Base-by-base conservation (phyloP, 2,329 filamentous ascomycete genomes). In the Diaporthe humulicola region DNA sequence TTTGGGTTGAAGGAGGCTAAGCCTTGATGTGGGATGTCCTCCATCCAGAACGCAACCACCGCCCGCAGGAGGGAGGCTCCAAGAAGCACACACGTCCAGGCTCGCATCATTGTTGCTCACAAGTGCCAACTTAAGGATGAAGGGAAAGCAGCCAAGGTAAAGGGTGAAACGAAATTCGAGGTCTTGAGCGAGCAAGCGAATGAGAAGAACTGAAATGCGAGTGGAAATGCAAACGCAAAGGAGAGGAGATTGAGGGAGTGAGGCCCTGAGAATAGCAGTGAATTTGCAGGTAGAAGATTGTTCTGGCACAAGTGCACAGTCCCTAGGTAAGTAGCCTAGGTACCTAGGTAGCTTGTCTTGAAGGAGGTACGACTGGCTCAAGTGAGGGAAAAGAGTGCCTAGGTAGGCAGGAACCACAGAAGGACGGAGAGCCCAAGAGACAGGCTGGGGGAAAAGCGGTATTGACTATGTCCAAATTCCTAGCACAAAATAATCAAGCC, bases 1-100 rank as follows among this genome's bases (percentile, higher is more conserved):
- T 87, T 82, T 1, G 79, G 71, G 76, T 87, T 87, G 81, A 87
- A 88, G 3, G 87, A 82, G 0, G 87, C 84, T 28, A 86, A 80
- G 71, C 88, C 88, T 73, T 87, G 85, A 76, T 88, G 88, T 15
- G 80, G 78, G 72, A 89, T 82, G 28, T 84, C 81, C 42, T 87
- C 86, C 81, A 88, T 83, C 85, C 84, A 85, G 79, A 81, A 85
- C 19, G 75, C 71, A 30, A 66, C 22, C 2, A 78, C 75, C 10
- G 79, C 78, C 42, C 77, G 77, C 57, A 76, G 79, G 50, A 76
- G 54, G 14, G 14, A 64, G 54, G 73, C 64, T 50, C 73, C 58
- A 74, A 70, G 54, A 36, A 67, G 66, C 30, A 50, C 22, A 48
- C 30, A 30, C 4, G n/a, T 17, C 57, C 42, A 57, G 33, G 48